Evolutionary conservation across 2,329 filamentous ascomycete genomes (phyloP), one percentile per base, ranked within the genome.

Genomic region (Pseudopyricularia javanii): DNA sequence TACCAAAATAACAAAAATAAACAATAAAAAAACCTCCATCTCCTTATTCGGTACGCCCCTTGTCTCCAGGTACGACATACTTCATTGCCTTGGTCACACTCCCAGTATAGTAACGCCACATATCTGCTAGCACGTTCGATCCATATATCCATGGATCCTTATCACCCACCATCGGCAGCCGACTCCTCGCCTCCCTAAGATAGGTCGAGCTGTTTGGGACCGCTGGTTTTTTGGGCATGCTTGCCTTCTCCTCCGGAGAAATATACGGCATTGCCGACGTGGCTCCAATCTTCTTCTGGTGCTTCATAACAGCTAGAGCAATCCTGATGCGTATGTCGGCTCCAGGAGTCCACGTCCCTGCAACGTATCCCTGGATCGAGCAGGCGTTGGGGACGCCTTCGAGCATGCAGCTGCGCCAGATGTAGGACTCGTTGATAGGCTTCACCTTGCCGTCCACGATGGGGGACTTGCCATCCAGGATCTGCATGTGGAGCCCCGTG

Each of bases 381-480:
- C 74, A 66, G 7, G 79, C 54, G 60, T 86, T 86, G 1, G 82
- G 83, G 2, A 85, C 64, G 48, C 77, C 77, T 56, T 83, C 71
- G 1, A 86, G 62, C 81, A 86, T 83, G 47, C 72, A 66, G 7
- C 73, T 69, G 58, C 78, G 77, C 82, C 82, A 86, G 1, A 76
- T 62, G 58, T 73, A 77, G 50, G 73, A 74, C 2, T 70, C 64
- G 0, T 67, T 57, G 24, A 74, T 58, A 11, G 73, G 60, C 40
- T 80, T 57, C 0, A 63, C 60, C 17, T 67, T 56, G 6, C 73
- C 74, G 56, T 86, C 78, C 7, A 85, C 65, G 1, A 61, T 60
- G 12, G 84, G 57, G 2, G 67, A 61, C 32, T 78, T 73, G 20
- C 71, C 70, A 24, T 80, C 80, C 1, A 74, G 76, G 35, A 85